Base-by-base conservation (phyloP, 306 rosid genomes). In the Fragaria ananassa region DNA sequence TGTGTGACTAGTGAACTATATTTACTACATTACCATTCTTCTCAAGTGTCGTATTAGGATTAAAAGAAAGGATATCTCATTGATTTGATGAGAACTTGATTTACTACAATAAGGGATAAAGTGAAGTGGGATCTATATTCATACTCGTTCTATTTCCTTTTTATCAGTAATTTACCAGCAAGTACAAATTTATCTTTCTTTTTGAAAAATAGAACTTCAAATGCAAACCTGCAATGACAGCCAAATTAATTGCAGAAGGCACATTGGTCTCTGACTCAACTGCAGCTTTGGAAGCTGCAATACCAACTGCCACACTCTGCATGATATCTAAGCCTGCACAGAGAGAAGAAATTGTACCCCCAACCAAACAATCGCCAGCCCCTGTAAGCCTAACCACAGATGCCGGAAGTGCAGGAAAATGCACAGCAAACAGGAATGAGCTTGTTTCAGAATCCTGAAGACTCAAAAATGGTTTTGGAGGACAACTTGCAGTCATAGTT, bases 331-430 rank as follows among this genome's bases (percentile, higher is more conserved):
- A 89, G 78, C 97, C 97, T 13, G 87, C 86, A 84, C 95, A 94
- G 58, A 89, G 54, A 29, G 98, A 92, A 23, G 91, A 41, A 66
- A 94, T 81, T 25, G 77, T 80, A 68, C 95, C 97, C 10, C 98
- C 98, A 66, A 92, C 97, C 81, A 94, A 86, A 86, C 98, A 92
- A 89, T 94, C 98, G 61, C 98, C 98, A 5, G 96, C 96, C 27
- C 97, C 96, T 0, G 92, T 89, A 65, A 90, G 89, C 88, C 93
- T 90, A 85, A 86, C 88, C 67, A 92, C 96, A 31, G 93, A 84
- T 34, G 97, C 95, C 31, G 92, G 88, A 75, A 90, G 84, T 3
- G 98, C 80, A 6, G 97, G 98, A 53, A 94, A 89, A 78, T 92
- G 98, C 77, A 92, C 46, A 8, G 91, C 96, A 62, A 80, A 92